Evolutionary conservation across 2,329 filamentous ascomycete species (phyloP).

Genomic region (Ceratocystiopsis brevicomis): DNA sequence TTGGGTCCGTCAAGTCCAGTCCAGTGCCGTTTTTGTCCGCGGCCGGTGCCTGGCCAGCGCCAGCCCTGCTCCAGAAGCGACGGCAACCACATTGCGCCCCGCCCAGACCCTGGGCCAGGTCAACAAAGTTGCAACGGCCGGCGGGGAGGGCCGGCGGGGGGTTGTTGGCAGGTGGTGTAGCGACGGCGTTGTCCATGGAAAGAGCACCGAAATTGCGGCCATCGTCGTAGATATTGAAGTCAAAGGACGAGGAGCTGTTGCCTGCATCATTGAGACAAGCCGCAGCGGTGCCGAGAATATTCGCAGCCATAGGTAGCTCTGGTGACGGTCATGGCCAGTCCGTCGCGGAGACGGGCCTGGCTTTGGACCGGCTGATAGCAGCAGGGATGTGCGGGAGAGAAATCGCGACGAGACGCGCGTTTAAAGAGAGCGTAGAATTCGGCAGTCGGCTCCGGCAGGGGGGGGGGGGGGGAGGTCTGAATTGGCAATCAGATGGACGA

Average conservation of each 20-base stretch:
- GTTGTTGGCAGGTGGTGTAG: background rate
- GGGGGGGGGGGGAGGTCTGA: too few relatives aligned
- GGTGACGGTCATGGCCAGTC: slow-evolving; percentile 6
- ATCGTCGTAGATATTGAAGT: slow-evolving; percentile 22
- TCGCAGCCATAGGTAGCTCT: slow-evolving; percentile 31
- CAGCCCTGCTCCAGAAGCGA: slow-evolving; percentile 36
- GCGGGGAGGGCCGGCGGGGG: slow-evolving; percentile 20
- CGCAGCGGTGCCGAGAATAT: slow-evolving; percentile 26
- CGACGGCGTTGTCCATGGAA: background rate
- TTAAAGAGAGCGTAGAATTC: too few relatives aligned
- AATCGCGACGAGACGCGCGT: too few relatives aligned
- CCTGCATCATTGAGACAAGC: slow-evolving; percentile 11
- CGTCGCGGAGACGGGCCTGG: too few relatives aligned
- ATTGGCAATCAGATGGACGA: too few relatives aligned
- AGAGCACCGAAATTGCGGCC: background rate
- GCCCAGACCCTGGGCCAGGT: slow-evolving; percentile 30
- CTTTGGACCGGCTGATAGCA: too few relatives aligned
- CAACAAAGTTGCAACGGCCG: slow-evolving; percentile 39
- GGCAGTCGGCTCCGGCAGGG: too few relatives aligned
- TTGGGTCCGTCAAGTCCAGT: background rate
- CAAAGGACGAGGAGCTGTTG: slow-evolving; percentile 16
- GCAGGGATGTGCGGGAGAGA: too few relatives aligned
- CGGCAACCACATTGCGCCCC: slow-evolving; percentile 39
- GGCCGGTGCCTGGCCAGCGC: slow-evolving; percentile 9
- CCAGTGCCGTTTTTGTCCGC: background rate